A percentile compares a stretch with the other conserved stretches of the same genome.
These are phyloP conservation scores for Solanum aculeatissimum DNA, from an alignment of 305 asterid species.

Conservation along the genomic window DNA sequence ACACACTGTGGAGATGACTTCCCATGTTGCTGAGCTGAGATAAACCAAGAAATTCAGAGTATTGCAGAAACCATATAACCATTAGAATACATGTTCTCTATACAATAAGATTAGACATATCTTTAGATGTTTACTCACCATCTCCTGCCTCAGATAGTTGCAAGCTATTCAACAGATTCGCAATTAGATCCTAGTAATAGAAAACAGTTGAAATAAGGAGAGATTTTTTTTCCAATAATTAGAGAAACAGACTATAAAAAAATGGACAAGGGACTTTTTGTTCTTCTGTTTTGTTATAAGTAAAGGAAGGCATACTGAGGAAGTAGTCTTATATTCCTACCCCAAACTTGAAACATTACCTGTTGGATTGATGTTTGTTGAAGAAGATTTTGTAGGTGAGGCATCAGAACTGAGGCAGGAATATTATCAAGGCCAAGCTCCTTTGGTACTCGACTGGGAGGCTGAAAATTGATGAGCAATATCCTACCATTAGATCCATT, in stretches of 20 bases:
- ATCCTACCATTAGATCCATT: background rate
- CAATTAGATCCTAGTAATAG: slow-evolving; percentile 65
- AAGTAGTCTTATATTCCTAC: background rate
- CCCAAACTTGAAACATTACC: slow-evolving; percentile 23
- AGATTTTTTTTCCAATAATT: background rate
- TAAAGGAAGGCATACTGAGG: background rate
- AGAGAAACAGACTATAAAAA: background rate
- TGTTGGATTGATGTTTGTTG: slow-evolving; percentile 95
- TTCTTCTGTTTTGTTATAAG: background rate
- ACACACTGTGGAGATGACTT: slow-evolving; percentile 63
- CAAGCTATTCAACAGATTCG: slow-evolving; percentile 73
- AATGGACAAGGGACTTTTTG: background rate
- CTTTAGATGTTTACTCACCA: slow-evolving; percentile 41
- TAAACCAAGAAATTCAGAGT: slow-evolving; percentile 14
- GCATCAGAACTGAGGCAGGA: slow-evolving; percentile 78
- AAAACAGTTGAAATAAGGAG: background rate
- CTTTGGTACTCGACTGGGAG: slow-evolving; percentile 45
- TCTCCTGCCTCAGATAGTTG: slow-evolving; percentile 54
- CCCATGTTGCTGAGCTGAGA: slow-evolving; percentile 79
- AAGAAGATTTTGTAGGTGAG: slow-evolving; percentile 93
- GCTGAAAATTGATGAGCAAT: slow-evolving; percentile 42
- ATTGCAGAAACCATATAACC: background rate
- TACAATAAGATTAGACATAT: background rate
- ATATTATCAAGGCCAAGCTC: slow-evolving; percentile 49
- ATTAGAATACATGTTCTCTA: background rate